Evolutionary conservation across 176 grass and related monocot species (phyloP), one percentile per base, ranked within the genome.

Genomic region (Avena insularis): DNA sequence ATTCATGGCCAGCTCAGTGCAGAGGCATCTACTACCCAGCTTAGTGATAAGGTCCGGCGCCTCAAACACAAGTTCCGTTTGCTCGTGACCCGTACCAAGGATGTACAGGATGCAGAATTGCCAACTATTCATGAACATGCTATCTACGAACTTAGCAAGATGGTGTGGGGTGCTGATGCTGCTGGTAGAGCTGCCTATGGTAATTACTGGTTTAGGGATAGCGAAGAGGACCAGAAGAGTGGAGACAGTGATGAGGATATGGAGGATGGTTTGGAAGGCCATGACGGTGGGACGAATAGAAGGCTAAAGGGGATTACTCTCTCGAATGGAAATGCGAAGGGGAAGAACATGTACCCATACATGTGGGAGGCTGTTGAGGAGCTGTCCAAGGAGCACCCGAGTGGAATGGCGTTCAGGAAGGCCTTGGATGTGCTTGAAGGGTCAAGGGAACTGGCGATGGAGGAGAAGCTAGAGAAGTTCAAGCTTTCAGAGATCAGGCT

Each of bases 401-500:
- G 83, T 78, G 94, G 91, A 53, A 38, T 47, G 4, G 87, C 69
- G 0, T 87, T 95, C 78, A 95, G 83, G 87, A 91, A 89, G 78
- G 89, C 89, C 16, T 82, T 95, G 69, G 87, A 91, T 79, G 49
- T 93, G 65, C 50, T 95, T 25, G 89, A 93, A 76, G 82, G 80
- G 25, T 46, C 78, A 8, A 93, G 87, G 73, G 94, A 82, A 0
- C 85, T 71, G 8, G 59, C 46, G 0, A 86, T 95, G 69, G 94
- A 95, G 82, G 89, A 93, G 67, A 95, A 91, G 82, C 73, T 95
- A 29, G 86, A 81, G 35, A 93, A 91, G 76, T 89, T 91, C 20
- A 89, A 74, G 79, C 33, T 86, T 60, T 75, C 49, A 20, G 87
- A 91, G 84, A 91, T 93, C 56, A 93, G 71, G 60, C 91, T 85